Conservation (phyloP, 2,329 filamentous ascomycete genomes). For the Beauveria rudraprayagi region DNA sequence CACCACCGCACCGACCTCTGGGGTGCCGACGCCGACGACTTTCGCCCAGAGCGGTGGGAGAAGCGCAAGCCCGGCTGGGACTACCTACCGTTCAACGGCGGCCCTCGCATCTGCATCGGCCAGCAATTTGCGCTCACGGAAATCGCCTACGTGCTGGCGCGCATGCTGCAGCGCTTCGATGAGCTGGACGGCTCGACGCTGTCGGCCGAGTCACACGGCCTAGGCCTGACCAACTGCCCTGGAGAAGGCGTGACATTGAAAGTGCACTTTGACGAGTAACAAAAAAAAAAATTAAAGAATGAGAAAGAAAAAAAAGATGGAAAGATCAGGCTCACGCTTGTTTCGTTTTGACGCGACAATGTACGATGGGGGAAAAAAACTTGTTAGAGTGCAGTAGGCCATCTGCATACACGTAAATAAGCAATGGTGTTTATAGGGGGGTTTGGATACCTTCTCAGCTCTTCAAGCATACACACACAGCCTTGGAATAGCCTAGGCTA, state of each 20-base stretch:
- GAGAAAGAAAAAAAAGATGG: neutral
- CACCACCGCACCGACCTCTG: constrained; percentile 31
- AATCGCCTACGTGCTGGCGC: constrained; percentile 17
- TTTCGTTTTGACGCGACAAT: neutral
- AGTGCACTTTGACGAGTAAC: neutral
- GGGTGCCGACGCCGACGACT: constrained; percentile 31
- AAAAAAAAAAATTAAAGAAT: no score
- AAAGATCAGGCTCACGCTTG: neutral
- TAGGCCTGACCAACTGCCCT: constrained; percentile 7
- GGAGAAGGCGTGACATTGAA: constrained; percentile 6
- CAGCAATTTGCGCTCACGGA: constrained; percentile 22
- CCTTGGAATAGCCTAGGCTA: neutral
- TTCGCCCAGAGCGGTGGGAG: constrained; percentile 33
- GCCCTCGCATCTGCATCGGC: constrained; percentile 22
- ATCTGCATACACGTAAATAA: neutral
- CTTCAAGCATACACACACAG: neutral
- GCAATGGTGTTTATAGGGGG: neutral
- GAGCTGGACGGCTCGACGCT: neutral
- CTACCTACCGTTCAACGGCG: constrained; percentile 21
- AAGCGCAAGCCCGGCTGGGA: constrained; percentile 20
- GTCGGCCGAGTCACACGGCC: neutral
- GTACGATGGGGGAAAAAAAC: neutral
- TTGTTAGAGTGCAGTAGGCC: neutral
- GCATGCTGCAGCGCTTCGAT: constrained; percentile 12
- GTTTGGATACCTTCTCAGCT: neutral